Evolutionary conservation across 176 grass and related monocot species (phyloP).

Genomic region (Chrysopogon serrulatus): DNA sequence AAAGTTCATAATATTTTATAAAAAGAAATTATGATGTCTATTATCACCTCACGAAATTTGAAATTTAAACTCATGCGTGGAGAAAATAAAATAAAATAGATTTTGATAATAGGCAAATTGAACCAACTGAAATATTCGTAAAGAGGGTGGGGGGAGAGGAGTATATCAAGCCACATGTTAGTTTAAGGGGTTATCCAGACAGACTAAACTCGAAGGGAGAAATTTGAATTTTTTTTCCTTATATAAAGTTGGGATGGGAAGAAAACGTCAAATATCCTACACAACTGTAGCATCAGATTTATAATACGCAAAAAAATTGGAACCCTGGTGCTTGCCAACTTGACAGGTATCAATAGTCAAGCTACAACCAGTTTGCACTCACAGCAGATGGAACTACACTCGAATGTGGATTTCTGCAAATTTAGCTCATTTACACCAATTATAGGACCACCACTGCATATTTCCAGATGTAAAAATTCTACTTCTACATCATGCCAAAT

Average conservation of each 20-base stretch:
- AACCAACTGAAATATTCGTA: too few relatives aligned
- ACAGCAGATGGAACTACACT: neutral
- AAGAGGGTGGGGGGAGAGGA: too few relatives aligned
- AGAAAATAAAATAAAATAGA: too few relatives aligned
- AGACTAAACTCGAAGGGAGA: too few relatives aligned
- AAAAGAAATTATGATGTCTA: too few relatives aligned
- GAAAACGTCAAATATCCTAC: neutral
- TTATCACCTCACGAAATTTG: too few relatives aligned
- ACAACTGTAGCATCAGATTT: neutral
- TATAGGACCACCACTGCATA: neutral
- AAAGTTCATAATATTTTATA: too few relatives aligned
- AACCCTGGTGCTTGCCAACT: neutral
- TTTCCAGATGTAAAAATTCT: neutral
- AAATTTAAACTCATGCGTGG: too few relatives aligned
- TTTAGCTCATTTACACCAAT: neutral
- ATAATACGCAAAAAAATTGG: neutral
- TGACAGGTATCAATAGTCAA: neutral
- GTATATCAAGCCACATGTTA: too few relatives aligned
- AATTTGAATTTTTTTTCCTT: too few relatives aligned
- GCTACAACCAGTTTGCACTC: neutral
- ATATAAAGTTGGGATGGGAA: neutral
- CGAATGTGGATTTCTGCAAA: neutral
- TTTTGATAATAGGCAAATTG: too few relatives aligned
- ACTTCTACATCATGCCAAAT: neutral
- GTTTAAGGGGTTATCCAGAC: too few relatives aligned